A percentile compares a stretch with the other conserved stretches of the same genome.
Conservation (phyloP, 1,284 basidiomycete genomes). For the Sporisorium reilianum region DNA sequence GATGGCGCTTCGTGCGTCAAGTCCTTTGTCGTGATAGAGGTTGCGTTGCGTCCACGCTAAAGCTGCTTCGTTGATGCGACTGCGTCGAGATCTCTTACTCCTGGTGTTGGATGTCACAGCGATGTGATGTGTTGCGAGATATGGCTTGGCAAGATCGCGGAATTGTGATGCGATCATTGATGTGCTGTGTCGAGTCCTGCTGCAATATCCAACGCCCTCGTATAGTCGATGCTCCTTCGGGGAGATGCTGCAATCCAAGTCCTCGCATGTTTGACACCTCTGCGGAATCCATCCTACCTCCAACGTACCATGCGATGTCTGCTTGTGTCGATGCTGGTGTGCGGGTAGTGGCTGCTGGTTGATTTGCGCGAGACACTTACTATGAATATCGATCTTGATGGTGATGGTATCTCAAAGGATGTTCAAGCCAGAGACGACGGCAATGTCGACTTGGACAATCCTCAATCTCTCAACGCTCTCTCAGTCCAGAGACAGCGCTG, state of each 20-base stretch:
- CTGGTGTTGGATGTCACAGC: not conserved
- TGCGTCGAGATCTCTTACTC: not conserved
- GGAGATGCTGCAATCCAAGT: not conserved
- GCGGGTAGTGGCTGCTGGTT: conserved; percentile 9
- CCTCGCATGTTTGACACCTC: not conserved
- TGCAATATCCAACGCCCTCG: too few species aligned
- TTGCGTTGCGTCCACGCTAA: not conserved
- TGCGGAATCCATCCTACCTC: not conserved
- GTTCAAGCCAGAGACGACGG: conserved; percentile 14
- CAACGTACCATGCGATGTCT: conserved; percentile 6
- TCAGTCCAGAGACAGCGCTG: not conserved
- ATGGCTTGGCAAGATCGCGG: not conserved
- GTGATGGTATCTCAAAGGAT: conserved; percentile 51
- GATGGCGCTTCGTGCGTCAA: not conserved
- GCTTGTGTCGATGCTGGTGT: conserved; percentile 8
- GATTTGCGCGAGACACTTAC: conserved; percentile 29
- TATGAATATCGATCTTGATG: conserved; percentile 53
- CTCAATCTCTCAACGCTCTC: conserved; percentile 3
- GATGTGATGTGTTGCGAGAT: not conserved
- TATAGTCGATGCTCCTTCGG: not conserved
- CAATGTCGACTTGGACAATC: conserved; percentile 7
- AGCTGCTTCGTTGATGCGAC: not conserved
- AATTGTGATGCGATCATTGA: not conserved
- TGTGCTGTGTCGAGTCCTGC: not conserved
- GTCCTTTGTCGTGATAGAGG: too few species aligned